A percentile compares a stretch with the other conserved stretches of the same genome.
These are phyloP conservation scores for Saitozyma sp. DNA, from an alignment of 768 basidiomycete genomes.

Conservation along the genomic window DNA sequence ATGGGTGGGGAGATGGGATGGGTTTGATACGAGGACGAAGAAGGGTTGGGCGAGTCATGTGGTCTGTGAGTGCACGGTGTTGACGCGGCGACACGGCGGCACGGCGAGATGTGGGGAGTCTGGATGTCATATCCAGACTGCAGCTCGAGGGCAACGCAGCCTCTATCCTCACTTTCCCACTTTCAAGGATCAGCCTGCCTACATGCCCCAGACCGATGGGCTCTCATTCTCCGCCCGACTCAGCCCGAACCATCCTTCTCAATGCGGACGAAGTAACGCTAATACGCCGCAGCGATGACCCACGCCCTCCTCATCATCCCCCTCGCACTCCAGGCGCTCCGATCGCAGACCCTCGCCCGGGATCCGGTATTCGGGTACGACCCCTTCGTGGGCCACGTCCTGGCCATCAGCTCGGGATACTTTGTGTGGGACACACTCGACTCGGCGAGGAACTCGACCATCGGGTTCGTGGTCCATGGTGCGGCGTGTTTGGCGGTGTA, in stretches of 20 bases:
- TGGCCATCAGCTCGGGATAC: conserved; percentile 66
- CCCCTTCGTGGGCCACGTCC: conserved; percentile 59
- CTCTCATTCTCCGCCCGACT: too few relatives aligned
- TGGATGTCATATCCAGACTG: too few relatives aligned
- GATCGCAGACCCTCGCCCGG: conserved; percentile 56
- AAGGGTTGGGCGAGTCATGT: conserved; percentile 24
- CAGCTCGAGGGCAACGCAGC: too few relatives aligned
- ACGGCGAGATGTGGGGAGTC: too few relatives aligned
- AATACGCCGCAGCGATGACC: conserved; percentile 59
- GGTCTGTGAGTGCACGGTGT: conserved; percentile 23
- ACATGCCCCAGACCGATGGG: not conserved
- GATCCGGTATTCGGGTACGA: conserved; percentile 80
- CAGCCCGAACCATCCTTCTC: not conserved
- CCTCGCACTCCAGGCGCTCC: conserved; percentile 62
- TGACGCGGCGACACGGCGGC: too few relatives aligned
- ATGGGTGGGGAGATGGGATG: conserved; percentile 9
- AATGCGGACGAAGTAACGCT: conserved; percentile 1
- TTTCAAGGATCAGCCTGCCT: too few relatives aligned
- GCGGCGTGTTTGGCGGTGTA: conserved; percentile 66
- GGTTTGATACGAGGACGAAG: conserved; percentile 23
- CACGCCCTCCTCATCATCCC: conserved; percentile 71
- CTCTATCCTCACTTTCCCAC: too few relatives aligned
- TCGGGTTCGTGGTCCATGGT: conserved; percentile 79
- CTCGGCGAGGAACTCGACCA: conserved; percentile 66
- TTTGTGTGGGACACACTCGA: conserved; percentile 82